phyloP scores from a whole-genome alignment of 148 eudicot genomes.

The Silene uniflora region DNA sequence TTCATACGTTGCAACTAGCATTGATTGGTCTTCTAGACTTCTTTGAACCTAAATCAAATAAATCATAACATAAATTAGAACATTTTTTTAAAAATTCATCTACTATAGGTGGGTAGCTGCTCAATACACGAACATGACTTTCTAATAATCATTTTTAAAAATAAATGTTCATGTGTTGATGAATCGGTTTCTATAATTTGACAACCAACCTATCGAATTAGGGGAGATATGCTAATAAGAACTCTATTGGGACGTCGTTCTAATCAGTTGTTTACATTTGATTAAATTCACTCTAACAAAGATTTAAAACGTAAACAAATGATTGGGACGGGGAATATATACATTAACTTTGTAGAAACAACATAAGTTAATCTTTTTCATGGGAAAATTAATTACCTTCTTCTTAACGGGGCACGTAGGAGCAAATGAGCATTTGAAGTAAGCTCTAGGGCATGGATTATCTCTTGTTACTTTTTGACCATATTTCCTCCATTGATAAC shows the following conservation, averaged over 20 bases:
- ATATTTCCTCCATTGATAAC: conserved; percentile 62
- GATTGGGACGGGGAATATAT: no score
- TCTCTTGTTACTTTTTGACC: conserved; percentile 82
- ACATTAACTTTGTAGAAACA: neutral
- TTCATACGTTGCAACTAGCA: conserved; percentile 81
- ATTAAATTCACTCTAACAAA: no score
- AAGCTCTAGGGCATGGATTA: conserved; percentile 77
- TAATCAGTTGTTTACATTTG: no score
- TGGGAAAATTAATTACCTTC: conserved; percentile 36
- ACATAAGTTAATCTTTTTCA: no score
- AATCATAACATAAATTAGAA: neutral
- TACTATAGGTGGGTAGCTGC: neutral
- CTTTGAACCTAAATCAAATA: conserved; percentile 58
- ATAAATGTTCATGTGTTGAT: no score
- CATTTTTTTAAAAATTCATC: conserved; percentile 4
- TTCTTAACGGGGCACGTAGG: conserved; percentile 73
- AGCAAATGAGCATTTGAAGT: conserved; percentile 77
- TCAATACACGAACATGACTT: no score
- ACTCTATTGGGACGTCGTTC: no score
- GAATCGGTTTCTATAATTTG: no score
- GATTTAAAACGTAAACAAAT: no score
- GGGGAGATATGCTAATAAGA: no score
- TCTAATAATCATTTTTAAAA: no score
- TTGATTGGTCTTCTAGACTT: conserved; percentile 62
- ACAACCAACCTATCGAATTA: no score